Base-by-base conservation (phyloP, 352 stramenopile genomes). In the Blastocystis sp. region DNA sequence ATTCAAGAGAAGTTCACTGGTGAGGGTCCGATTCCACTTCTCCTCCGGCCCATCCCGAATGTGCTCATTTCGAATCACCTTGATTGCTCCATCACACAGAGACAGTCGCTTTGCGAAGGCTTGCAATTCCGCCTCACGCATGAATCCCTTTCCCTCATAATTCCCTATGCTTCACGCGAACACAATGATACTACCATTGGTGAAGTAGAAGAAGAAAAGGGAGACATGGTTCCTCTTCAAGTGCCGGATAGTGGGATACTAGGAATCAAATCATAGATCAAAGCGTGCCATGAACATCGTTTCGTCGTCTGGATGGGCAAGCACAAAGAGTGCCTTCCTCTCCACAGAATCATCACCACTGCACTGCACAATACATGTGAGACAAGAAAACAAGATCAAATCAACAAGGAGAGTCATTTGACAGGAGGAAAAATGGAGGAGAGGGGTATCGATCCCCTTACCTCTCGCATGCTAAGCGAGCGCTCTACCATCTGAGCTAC, bases 221-320 rank as follows among this genome's bases (percentile, higher is more conserved):
- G 34, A 45, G 28, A 5, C 14, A 10, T 53, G n/a, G 17, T 88
- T 76, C 7, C 89, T 52, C 69, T 60, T 74, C 1, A 76, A 38
- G 78, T 38, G 19, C 70, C 62, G 7, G 89, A 90, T 62, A 91
- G 90, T 84, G 11, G 71, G 48, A 2, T 56, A 74, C 67, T 78
- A 81, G 4, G 1, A 5, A 5, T 45, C 21, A n/a, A 94, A 88
- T 52, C 90, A 92, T 45, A 92, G 90, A 76, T 94, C 78, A 14
- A 94, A 89, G 2, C 92, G 92, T 84, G 94, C 80, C 91, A 96
- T 95, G 89, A 96, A 96, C 93, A 96, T 95, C 89, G 92, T 94
- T 90, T 96, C 94, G 89, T 96, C 94, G 86, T 96, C 94, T 43
- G 94, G 94, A 89, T 96, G 94, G n/a, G 93, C 93, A 0, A 93